A percentile compares a stretch with the other conserved stretches of the same genome.
These are phyloP conservation scores for Aspergillus fischeri DNA, from an alignment of 2,329 filamentous ascomycete species.

Conservation along the genomic window DNA sequence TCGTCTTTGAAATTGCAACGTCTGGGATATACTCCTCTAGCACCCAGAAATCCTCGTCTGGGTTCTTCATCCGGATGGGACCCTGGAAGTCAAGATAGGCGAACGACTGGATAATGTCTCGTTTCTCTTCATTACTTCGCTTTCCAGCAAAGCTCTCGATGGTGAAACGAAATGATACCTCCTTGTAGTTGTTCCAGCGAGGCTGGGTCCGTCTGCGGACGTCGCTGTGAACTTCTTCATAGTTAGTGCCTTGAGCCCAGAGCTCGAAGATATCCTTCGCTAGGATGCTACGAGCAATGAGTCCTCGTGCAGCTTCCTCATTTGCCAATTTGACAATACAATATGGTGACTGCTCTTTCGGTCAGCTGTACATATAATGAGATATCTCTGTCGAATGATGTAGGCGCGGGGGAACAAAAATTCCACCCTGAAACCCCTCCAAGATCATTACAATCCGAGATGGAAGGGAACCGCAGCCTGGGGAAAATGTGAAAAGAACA, in stretches of 20 bases:
- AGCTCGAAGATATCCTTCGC: constrained; percentile 81
- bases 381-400: background rate
- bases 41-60: constrained; percentile 71
- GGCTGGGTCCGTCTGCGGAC: constrained; percentile 57
- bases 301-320: constrained; percentile 57
- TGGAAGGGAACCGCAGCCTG: background rate
- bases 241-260: constrained; percentile 70
- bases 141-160: constrained; percentile 79
- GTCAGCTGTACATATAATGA: constrained; percentile 5
- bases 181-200: constrained; percentile 64
- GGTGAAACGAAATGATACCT: constrained; percentile 73
- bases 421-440: background rate
- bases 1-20: constrained; percentile 8
- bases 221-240: constrained; percentile 64
- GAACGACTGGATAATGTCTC: constrained; percentile 78
- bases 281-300: constrained; percentile 75
- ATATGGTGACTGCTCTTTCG: constrained; percentile 68
- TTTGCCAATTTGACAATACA: constrained; percentile 70
- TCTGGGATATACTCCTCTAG: constrained; percentile 74
- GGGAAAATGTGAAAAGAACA: constrained; percentile 9
- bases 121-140: constrained; percentile 59
- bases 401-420: background rate
- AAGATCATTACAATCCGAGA: background rate
- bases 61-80: constrained; percentile 68
- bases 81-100: constrained; percentile 73